phyloP scores from a whole-genome alignment of 2,329 filamentous ascomycete species.

The Colletotrichum sp. region DNA sequence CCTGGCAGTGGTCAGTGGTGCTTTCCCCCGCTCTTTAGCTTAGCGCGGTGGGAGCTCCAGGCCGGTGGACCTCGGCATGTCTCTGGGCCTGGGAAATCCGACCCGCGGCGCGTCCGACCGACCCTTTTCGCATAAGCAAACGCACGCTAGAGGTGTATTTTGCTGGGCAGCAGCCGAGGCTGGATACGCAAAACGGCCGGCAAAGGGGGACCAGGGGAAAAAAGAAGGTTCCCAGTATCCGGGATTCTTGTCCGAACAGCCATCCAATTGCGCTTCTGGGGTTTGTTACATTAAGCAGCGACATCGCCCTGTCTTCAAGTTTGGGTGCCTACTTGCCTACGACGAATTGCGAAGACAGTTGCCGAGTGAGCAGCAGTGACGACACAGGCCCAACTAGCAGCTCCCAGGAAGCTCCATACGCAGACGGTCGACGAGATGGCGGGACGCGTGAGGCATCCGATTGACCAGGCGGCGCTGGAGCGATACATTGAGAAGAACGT shows the following conservation, averaged over 20 bases:
- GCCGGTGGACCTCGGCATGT: conserved; percentile 23
- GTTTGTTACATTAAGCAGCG: neutral
- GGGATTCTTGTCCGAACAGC: neutral
- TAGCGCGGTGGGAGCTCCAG: neutral
- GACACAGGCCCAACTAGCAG: neutral
- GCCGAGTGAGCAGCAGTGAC: neutral
- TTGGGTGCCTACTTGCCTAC: neutral
- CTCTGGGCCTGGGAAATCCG: neutral
- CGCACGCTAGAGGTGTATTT: neutral
- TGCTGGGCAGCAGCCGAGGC: neutral
- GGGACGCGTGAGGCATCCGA: conserved; percentile 86
- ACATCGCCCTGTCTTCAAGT: neutral
- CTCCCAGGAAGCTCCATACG: neutral
- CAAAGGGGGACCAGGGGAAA: neutral
- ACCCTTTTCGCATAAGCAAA: neutral
- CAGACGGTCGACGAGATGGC: conserved; percentile 64
- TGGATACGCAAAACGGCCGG: neutral
- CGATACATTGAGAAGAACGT: conserved; percentile 78
- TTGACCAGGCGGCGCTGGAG: conserved; percentile 81
- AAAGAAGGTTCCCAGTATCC: neutral
- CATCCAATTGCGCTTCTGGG: neutral
- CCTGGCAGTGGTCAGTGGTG: neutral
- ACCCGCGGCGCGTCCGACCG: neutral
- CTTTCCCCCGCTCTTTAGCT: neutral
- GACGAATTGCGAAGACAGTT: neutral